Evolutionary conservation across 2,329 filamentous ascomycete species (phyloP), one percentile per base, ranked within the genome.

Genomic region (Xylaria sp.): DNA sequence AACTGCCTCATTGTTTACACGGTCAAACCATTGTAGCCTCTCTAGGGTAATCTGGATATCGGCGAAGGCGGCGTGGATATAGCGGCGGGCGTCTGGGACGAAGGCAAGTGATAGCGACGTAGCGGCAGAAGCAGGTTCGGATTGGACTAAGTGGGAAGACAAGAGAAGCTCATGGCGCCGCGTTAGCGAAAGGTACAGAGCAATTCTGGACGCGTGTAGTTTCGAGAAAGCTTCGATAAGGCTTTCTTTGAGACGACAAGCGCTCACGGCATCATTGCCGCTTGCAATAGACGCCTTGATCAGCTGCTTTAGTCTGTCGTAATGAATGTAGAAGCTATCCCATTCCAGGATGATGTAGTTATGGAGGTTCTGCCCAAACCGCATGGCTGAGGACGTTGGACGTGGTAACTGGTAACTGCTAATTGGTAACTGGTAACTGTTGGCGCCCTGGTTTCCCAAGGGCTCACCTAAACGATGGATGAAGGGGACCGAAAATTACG

Each of bases 11-110:
- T 54, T n/a, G 8, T 54, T 54, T 17, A 54, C 51, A 44, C 8
- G 38, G 13, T 54, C 51, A 33, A 54, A 54, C 51, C 51, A 54
- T 54, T 33, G 51, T 6, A 54, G 17, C 38, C 25, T 54, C 27
- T 25, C 25, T 3, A 54, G 13, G 38, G 27, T 23, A 23, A 5
- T 35, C 51, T 43, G 23, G 21, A 54, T 11, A 23, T 54, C 27
- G n/a, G 19, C 15, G n/a, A 5, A n/a, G 17, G 17, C 51, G 11
- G 3, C 25, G 17, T 43, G 25, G 10, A 4, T 15, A 35, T 43
- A 54, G 38, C 13, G 25, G 19, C 8, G 27, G 27, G 17, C 27
- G 27, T 43, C 37, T 6, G 38, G 17, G 10, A 23, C 37, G 2
- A 54, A 23, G 1, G 13, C 25, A 10, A 11, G 17, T 17, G 11